Conservation (phyloP, 495 filamentous ascomycete species). For the Jackrogersella minutella region DNA sequence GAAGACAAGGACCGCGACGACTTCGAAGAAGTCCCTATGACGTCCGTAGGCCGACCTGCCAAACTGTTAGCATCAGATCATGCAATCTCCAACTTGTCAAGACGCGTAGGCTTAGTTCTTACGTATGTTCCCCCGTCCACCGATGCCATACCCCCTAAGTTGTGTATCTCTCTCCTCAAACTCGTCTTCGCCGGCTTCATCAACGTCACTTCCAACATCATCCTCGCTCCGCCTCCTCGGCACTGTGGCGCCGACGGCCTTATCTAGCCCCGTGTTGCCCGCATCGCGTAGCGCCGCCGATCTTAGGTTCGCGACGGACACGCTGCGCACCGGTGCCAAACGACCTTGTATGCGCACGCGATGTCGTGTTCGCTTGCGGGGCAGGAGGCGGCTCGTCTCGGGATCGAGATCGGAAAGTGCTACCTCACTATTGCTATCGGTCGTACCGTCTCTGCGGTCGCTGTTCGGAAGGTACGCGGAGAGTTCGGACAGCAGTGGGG, state of each 20-base stretch:
- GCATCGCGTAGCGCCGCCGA: not conserved
- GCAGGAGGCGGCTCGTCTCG: conserved; percentile 50
- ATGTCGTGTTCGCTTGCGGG: conserved; percentile 37
- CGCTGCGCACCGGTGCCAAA: conserved; percentile 46
- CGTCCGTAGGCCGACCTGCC: conserved; percentile 35
- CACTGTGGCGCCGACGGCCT: conserved; percentile 22
- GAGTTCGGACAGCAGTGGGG: conserved; percentile 53
- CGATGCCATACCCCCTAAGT: conserved; percentile 51
- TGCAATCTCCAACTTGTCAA: not conserved
- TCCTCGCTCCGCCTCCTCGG: conserved; percentile 17
- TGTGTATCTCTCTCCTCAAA: conserved; percentile 44
- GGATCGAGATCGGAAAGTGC: conserved; percentile 56
- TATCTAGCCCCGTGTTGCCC: conserved; percentile 20
- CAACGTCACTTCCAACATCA: not conserved
- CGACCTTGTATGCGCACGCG: conserved; percentile 50
- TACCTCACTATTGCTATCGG: conserved; percentile 34
- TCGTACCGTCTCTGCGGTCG: conserved; percentile 40
- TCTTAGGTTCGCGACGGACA: conserved; percentile 40
- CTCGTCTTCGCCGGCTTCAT: conserved; percentile 18
- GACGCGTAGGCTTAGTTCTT: not conserved
- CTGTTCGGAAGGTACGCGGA: conserved; percentile 60
- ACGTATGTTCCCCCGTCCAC: conserved; percentile 52
- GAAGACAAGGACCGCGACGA: conserved; percentile 27
- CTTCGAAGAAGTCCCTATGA: conserved; percentile 34
- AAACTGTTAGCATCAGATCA: conserved; percentile 2